Base-by-base conservation (phyloP, 805 yeast genomes). In the Cyberlindnera americana region DNA sequence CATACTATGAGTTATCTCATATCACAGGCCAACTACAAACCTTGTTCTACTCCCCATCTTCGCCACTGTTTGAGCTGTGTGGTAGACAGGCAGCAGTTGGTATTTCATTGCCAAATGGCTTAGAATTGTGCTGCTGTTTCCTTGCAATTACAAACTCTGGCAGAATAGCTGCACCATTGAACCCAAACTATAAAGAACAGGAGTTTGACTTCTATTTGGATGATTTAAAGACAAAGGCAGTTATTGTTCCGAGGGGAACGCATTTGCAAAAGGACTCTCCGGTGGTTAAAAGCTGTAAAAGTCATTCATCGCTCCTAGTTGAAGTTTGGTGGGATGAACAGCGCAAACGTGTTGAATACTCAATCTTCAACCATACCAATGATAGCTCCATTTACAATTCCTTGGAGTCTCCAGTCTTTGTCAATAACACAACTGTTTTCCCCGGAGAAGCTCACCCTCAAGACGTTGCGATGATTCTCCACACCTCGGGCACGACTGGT, bases 401-500 rank as follows among this genome's bases (percentile, higher is more conserved):
- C 1, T 15, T 43, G 8, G 32, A 40, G 16, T 43, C 46, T 24
- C 63, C 70, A 6, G 50, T 53, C 12, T 64, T 59, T 48, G 34
- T 53, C 27, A 67, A 68, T 46, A 46, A 41, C 11, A 47, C 44
- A 28, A 36, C 47, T 0, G 51, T 33, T 15, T 61, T 71, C 43
- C 71, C 75, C 17, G 75, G 76, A 3, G 59, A 48, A 36, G 68
- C 78, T 3, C 46, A 57, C 13, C 71, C 77, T 2, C 61, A 69
- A 33, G 82, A 79, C 42, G 69, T 77, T 26, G 87, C 87, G 3
- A 61, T 82, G 57, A 77, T 82, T 19, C 62, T 82, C 34, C 88
- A 82, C 60, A 82, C 90, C 8, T 75, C 83, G 33, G 90, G 90
- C 22, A 82, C 89, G 8, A 82, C 89, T 2, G 87, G 88, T 3